These are phyloP conservation scores for Trichoderma erinaceum DNA, from an alignment of 495 filamentous ascomycete genomes.

Conservation along the genomic window DNA sequence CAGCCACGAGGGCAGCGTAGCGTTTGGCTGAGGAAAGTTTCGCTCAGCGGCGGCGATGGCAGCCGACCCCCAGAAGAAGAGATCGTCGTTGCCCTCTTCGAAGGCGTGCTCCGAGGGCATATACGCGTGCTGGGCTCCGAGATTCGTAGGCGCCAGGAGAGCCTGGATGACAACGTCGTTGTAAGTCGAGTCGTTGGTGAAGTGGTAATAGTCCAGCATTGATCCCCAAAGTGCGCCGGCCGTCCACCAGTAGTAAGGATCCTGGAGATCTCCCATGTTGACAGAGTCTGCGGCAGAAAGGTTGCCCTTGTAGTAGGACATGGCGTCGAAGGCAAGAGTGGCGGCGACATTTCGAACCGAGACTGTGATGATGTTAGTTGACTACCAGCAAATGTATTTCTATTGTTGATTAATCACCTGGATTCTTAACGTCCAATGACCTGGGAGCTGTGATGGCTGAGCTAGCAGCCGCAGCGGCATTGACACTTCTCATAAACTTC, in stretches of 20 bases:
- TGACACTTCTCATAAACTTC: neutral
- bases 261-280: conserved; percentile 57
- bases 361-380: conserved; percentile 27
- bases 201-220: conserved; percentile 79
- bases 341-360: conserved; percentile 46
- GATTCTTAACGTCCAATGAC: conserved; percentile 38
- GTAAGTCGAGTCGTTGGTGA: conserved; percentile 68
- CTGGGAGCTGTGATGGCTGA: conserved; percentile 31
- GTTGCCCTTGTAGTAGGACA: conserved; percentile 63
- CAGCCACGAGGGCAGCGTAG: conserved; percentile 54
- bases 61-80: conserved; percentile 75
- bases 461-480: neutral
- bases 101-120: conserved; percentile 44
- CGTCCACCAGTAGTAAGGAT: conserved; percentile 81
- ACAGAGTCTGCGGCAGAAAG: conserved; percentile 33
- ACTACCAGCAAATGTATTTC: neutral
- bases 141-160: conserved; percentile 56
- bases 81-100: conserved; percentile 63
- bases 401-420: conserved; percentile 26
- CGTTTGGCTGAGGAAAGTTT: conserved; percentile 58
- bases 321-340: conserved; percentile 45
- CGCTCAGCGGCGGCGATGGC: conserved; percentile 69
- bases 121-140: conserved; percentile 55
- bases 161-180: conserved; percentile 62
- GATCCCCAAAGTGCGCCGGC: conserved; percentile 65